Conservation (phyloP, 2,329 filamentous ascomycete species). For the Aureobasidium lini region DNA sequence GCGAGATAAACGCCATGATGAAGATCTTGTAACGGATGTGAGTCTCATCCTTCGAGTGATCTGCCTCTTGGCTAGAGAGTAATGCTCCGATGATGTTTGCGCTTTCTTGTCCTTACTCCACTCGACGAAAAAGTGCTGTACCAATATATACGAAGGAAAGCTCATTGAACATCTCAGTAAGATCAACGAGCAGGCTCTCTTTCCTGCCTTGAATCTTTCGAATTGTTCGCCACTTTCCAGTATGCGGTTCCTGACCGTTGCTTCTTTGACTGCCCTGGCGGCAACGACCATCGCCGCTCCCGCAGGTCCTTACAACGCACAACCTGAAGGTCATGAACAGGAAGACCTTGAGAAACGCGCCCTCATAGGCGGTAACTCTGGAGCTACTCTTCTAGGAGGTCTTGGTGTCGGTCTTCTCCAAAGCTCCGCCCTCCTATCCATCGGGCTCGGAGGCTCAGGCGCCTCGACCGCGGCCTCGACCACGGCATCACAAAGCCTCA, state of each 20-base stretch:
- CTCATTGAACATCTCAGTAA: background rate
- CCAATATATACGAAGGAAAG: background rate
- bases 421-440: background rate
- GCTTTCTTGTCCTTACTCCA: background rate
- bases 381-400: background rate
- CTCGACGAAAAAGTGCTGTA: background rate
- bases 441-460: background rate
- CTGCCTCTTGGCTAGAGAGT: background rate
- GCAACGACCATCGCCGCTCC: slow-evolving; percentile 3
- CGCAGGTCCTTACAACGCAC: background rate
- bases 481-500: background rate
- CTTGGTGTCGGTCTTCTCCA: background rate
- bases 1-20: background rate
- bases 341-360: background rate
- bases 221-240: background rate
- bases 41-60: background rate
- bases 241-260: background rate
- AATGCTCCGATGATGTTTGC: background rate
- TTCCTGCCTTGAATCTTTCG: background rate
- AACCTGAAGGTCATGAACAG: background rate
- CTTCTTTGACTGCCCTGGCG: background rate
- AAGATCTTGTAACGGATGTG: background rate
- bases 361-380: background rate
- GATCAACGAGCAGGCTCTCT: background rate
- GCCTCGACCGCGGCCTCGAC: background rate